Evolutionary conservation across 495 filamentous ascomycete genomes (phyloP), one percentile per base, ranked within the genome.

Genomic region (Collariella sp.): DNA sequence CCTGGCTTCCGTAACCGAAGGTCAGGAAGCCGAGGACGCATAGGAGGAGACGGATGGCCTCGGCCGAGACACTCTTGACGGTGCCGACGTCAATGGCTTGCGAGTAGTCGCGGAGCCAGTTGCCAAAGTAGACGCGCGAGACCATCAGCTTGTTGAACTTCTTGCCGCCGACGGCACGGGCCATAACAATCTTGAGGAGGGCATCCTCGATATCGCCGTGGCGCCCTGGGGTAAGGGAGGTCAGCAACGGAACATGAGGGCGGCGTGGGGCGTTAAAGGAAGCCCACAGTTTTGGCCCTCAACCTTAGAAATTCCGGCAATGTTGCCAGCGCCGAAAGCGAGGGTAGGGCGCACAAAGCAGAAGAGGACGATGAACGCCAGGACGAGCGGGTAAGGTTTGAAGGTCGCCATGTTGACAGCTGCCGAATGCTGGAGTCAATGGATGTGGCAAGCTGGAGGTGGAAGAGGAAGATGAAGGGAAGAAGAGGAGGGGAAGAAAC

Each of bases 181-280:
- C 83, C 77, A 93, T 84, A 50, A 84, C 64, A 24, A 95, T 71
- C 43, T 73, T 79, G 52, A 95, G 80, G 18, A 95, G 78, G 29
- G 85, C 81, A 76, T 96, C 90, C 78, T 95, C 90, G 64, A 96
- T 93, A 69, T 97, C 91, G 54, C 90, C 90, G 83, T 96, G 90
- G 43, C 90, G 88, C 87, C 88, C 76, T 80, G 50, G 35, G 50
- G 35, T 16, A 47, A 13, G 12, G 10, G 31, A 55, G 22, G 60
- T 56, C 36, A 54, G 41, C 15, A 46, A 13, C 36, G 23, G 15
- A 20, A 5, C 16, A 23, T 0, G 19, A 13, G 22, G 16, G 43
- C 4, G 38, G n/a, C 15, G 36, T 50, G 7, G 34, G 46, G 44
- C n/a, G n/a, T n/a, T n/a, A n/a, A n/a, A 34, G 20, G 5, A 5